Evolutionary conservation across 306 rosid species (phyloP).

Genomic region (Fragaria nilgerrensis): DNA sequence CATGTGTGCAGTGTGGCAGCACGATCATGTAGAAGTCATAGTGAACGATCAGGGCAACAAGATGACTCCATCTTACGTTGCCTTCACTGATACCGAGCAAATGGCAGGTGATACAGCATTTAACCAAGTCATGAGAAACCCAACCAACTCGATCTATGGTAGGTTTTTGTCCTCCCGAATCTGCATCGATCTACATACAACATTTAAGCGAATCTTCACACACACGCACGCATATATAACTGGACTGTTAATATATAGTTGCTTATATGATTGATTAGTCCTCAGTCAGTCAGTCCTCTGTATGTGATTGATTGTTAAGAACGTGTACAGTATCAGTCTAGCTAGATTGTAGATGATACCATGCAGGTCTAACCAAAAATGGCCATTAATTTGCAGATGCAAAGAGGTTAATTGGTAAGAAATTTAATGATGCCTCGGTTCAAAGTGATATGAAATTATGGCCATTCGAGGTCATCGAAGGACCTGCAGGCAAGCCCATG

Average conservation of each 20-base stretch:
- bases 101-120: not conserved
- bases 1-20: slow-evolving; percentile 7
- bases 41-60: not conserved
- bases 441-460: not conserved
- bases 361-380: too few species aligned
- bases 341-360: too few species aligned
- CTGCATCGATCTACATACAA: too few species aligned
- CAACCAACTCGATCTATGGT: not conserved
- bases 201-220: too few species aligned
- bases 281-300: too few species aligned
- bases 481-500: not conserved
- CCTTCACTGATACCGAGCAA: not conserved
- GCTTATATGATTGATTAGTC: too few species aligned
- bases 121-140: slow-evolving; percentile 4
- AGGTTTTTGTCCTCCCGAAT: not conserved
- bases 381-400: not conserved
- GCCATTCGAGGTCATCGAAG: slow-evolving; percentile 3
- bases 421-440: not conserved
- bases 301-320: too few species aligned
- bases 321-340: too few species aligned
- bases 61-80: not conserved
- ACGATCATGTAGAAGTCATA: not conserved
- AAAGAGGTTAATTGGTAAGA: slow-evolving; percentile 12
- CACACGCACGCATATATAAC: too few species aligned
- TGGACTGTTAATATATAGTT: too few species aligned